phyloP scores from a whole-genome alignment of 345 rosid genomes.

The Gossypium arboreum region DNA sequence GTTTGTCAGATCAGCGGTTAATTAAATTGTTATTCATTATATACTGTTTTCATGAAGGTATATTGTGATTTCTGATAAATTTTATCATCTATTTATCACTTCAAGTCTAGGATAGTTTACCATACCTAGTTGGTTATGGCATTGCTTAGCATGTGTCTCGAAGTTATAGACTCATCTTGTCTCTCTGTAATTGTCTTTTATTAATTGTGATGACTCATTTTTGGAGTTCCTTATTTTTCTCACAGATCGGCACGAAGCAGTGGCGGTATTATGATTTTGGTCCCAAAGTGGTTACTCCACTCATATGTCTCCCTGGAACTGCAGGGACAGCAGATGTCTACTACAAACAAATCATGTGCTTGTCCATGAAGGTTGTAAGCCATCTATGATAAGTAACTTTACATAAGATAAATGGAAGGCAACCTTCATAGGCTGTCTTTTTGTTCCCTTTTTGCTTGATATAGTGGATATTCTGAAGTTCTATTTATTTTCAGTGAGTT shows the following conservation, averaged over 20 bases:
- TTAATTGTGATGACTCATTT: conserved; percentile 8
- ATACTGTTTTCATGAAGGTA: background rate
- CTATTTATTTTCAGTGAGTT: background rate
- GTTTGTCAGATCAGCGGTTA: background rate
- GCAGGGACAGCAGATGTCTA: conserved; percentile 99
- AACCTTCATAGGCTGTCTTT: background rate
- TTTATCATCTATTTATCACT: background rate
- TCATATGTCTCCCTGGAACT: conserved; percentile 94
- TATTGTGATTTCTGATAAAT: background rate
- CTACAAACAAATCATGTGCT: conserved; percentile 93
- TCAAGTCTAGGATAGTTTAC: background rate
- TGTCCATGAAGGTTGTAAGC: conserved; percentile 77
- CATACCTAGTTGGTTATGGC: background rate
- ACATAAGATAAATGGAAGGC: background rate
- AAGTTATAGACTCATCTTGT: background rate
- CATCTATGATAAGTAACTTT: conserved; percentile 7
- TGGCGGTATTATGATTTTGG: conserved; percentile 99
- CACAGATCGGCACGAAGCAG: conserved; percentile 91
- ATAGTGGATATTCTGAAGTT: background rate
- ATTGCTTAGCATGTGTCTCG: background rate
- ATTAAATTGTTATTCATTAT: background rate
- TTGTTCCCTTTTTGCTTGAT: background rate
- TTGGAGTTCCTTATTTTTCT: conserved; percentile 9
- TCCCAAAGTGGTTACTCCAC: conserved; percentile 94
- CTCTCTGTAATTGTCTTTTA: conserved; percentile 10